Evolutionary conservation across 805 yeast species (phyloP).

Genomic region (Saccharomycopsis sp.): DNA sequence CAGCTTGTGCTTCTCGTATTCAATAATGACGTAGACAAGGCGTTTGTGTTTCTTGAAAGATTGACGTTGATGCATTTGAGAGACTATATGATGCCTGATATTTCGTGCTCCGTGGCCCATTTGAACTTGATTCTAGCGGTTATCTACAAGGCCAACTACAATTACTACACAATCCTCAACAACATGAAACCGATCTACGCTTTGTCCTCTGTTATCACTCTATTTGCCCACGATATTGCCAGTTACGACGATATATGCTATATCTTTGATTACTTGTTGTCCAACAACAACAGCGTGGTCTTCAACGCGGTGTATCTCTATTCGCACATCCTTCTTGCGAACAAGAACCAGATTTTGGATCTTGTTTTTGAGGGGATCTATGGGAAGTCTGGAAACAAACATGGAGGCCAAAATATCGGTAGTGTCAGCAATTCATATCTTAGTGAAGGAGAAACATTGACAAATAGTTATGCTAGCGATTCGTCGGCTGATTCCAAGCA

Average conservation of each 20-base stretch:
- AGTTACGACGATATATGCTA: conserved; percentile 42
- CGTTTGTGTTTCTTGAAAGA: conserved; percentile 45
- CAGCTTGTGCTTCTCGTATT: conserved; percentile 55
- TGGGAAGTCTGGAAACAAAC: background rate
- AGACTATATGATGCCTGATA: conserved; percentile 75
- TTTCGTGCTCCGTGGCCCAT: conserved; percentile 61
- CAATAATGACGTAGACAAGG: conserved; percentile 40
- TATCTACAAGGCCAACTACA: conserved; percentile 41
- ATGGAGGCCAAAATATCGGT: background rate
- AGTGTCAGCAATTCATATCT: conserved; percentile 6
- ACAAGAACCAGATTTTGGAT: conserved; percentile 38
- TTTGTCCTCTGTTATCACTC: conserved; percentile 68
- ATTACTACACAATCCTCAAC: conserved; percentile 31
- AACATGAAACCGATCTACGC: conserved; percentile 58
- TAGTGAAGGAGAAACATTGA: conserved; percentile 17
- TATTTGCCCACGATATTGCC: conserved; percentile 66
- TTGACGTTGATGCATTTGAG: conserved; percentile 60
- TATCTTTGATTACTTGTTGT: conserved; percentile 66
- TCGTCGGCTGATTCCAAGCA: background rate
- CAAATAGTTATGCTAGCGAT: conserved; percentile 11
- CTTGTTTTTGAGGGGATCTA: conserved; percentile 22
- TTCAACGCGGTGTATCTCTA: conserved; percentile 53
- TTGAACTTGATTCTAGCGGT: conserved; percentile 60
- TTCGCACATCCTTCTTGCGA: conserved; percentile 42
- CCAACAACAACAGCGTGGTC: conserved; percentile 31